Evolutionary conservation across 352 stramenopile species (phyloP).

Genomic region (Phytophthora idaei): DNA sequence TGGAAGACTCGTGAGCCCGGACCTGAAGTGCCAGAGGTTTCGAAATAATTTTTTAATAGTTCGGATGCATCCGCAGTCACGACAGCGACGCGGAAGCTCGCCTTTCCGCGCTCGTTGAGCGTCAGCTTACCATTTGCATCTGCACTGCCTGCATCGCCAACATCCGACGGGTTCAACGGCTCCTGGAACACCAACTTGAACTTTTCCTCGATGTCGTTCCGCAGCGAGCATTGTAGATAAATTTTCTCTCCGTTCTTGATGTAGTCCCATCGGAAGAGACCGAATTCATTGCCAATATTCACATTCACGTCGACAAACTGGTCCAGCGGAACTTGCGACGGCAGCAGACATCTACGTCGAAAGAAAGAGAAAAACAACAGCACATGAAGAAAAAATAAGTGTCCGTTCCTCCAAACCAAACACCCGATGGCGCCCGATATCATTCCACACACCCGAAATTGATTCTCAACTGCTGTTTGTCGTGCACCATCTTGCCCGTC

Average conservation of each 20-base stretch:
- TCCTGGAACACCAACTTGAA: slow-evolving; percentile 42
- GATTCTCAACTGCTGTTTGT: slow-evolving; percentile 78
- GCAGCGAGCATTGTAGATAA: slow-evolving; percentile 55
- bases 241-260: slow-evolving; percentile 48
- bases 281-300: slow-evolving; percentile 87
- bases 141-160: slow-evolving; percentile 10
- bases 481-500: slow-evolving; percentile 78
- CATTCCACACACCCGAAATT: slow-evolving; percentile 65
- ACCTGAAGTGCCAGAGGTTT: slow-evolving; percentile 49
- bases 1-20: slow-evolving; percentile 39
- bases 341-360: slow-evolving; percentile 55
- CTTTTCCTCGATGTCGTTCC: slow-evolving; percentile 33
- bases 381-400: slow-evolving; percentile 14
- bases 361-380: slow-evolving; percentile 19
- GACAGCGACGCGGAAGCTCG: slow-evolving; percentile 53
- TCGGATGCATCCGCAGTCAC: slow-evolving; percentile 3
- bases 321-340: slow-evolving; percentile 52
- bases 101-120: slow-evolving; percentile 71
- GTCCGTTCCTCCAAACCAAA: slow-evolving; percentile 18
- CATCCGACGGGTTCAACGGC: slow-evolving; percentile 20
- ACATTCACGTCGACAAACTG: slow-evolving; percentile 67
- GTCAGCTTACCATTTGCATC: slow-evolving; percentile 40
- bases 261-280: slow-evolving; percentile 71
- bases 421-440: slow-evolving; percentile 16
- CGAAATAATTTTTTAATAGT: background rate